Base-by-base conservation (phyloP, 257 asterid genomes). In the Sherardia arvensis region DNA sequence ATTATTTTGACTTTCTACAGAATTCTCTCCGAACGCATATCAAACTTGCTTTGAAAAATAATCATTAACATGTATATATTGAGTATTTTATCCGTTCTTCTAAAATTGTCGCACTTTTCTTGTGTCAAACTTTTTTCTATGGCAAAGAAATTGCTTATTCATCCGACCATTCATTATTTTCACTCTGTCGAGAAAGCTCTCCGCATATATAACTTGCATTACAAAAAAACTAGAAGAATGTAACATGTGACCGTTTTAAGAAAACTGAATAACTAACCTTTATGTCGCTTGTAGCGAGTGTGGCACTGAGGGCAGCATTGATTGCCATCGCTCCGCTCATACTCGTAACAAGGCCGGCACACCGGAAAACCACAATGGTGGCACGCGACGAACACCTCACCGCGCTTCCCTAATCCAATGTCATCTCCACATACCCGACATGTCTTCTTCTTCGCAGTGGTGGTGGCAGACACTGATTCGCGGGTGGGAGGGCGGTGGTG, bases 261-360 rank as follows among this genome's bases (percentile, higher is more conserved):
- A 15, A 5, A 40, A 40, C 20, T 0, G 0, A 12, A 1, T 1
- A 10, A 22, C 43, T 14, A 1, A 87, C 95, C 96, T 80, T 85
- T 85, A 47, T 82, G 85, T 20, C 82, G 87, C 73, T 82, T 85
- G 79, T 84, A 88, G 53, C 87, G 91, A 36, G 86, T 65, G 64
- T 82, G 71, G 70, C 95, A 88, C 12, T 84, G 95, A 36, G 96
- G 95, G 26, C 96, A 88, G 26, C 63, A 79, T 66, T 80, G 92
- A 30, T 79, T 80, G 22, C 96, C 96, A 59, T 88, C 88, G 22
- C 85, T 82, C 69, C 90, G 78, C 82, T 85, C 92, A 7, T 88
- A 85, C 61, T 83, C 89, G 48, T 84, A 88, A 66, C 96, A 88
- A 36, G 90, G 91, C 69, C 69, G 70, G 28, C 96, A 88, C 45